A percentile compares a stretch with the other conserved stretches of the same genome.
Conservation (phyloP, 768 basidiomycete genomes). For the Clavulina sp. region DNA sequence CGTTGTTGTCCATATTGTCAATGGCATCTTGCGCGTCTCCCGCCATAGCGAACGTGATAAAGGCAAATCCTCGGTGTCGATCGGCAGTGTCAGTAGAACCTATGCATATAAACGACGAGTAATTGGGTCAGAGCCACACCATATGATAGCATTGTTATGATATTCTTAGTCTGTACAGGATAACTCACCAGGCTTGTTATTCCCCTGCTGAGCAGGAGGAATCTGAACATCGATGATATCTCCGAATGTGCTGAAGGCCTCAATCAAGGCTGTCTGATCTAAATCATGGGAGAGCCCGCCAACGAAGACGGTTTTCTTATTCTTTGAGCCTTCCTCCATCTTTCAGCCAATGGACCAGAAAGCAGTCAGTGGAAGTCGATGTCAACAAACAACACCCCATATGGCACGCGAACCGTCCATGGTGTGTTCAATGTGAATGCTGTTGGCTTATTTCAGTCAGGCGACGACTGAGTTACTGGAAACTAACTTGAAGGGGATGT, state of each 20-base stretch:
- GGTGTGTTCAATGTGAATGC: no score
- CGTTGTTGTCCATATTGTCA: conserved; percentile 97
- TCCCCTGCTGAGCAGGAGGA: conserved; percentile 62
- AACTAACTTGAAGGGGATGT: no score
- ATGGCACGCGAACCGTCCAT: no score
- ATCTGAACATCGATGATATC: conserved; percentile 87
- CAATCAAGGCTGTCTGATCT: conserved; percentile 57
- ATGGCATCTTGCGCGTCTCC: conserved; percentile 90
- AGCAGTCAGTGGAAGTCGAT: no score
- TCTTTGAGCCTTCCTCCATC: conserved; percentile 30
- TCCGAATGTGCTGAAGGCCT: conserved; percentile 27
- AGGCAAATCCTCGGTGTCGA: conserved; percentile 90
- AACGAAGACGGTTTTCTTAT: conserved; percentile 75
- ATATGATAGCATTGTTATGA: no score
- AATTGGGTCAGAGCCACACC: neutral
- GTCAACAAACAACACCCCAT: no score
- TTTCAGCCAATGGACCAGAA: no score
- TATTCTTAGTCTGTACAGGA: no score
- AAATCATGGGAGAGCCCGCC: conserved; percentile 74
- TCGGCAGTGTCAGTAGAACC: conserved; percentile 31
- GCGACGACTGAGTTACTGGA: no score
- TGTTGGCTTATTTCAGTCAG: no score
- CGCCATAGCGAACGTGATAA: conserved; percentile 66
- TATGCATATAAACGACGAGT: neutral
- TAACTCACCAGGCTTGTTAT: no score